phyloP scores from a whole-genome alignment of 176 grass and related monocot genomes.

The Phragmites australis region DNA sequence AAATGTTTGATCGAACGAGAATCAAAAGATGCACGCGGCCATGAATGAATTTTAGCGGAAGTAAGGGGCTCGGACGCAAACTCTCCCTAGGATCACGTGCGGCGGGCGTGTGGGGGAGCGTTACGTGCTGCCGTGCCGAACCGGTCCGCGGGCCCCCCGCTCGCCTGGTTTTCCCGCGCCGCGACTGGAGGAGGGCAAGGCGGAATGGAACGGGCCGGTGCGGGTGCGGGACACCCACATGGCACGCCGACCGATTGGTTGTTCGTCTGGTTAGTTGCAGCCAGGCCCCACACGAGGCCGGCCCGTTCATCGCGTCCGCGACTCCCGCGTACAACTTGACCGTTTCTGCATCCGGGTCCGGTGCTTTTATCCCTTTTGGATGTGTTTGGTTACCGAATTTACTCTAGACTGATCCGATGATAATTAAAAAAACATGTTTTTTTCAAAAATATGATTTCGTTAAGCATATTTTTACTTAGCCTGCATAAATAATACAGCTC shows the following conservation, averaged over 20 bases:
- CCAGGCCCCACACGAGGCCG: background rate
- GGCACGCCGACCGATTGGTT: background rate
- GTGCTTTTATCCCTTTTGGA: background rate
- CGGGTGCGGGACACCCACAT: background rate
- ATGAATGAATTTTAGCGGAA: background rate
- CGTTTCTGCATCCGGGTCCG: background rate
- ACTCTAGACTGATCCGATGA: too few species aligned
- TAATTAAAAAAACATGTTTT: too few species aligned
- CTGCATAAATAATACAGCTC: too few species aligned
- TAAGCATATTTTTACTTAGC: too few species aligned
- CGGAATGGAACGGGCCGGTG: background rate
- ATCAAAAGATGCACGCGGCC: background rate
- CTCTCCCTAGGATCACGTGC: constrained; percentile 29
- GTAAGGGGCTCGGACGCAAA: background rate
- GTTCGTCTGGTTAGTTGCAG: background rate
- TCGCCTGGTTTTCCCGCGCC: constrained; percentile 22
- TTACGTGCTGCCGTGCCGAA: constrained; percentile 34
- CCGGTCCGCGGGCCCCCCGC: background rate
- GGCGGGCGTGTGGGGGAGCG: constrained; percentile 37
- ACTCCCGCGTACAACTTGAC: background rate
- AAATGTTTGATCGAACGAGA: background rate
- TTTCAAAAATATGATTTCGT: too few species aligned
- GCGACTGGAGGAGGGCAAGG: constrained; percentile 17
- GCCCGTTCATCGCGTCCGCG: background rate
- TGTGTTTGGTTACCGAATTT: too few species aligned